Evolutionary conservation across 2,329 filamentous ascomycete genomes (phyloP).

Genomic region (Septoria petroselini): DNA sequence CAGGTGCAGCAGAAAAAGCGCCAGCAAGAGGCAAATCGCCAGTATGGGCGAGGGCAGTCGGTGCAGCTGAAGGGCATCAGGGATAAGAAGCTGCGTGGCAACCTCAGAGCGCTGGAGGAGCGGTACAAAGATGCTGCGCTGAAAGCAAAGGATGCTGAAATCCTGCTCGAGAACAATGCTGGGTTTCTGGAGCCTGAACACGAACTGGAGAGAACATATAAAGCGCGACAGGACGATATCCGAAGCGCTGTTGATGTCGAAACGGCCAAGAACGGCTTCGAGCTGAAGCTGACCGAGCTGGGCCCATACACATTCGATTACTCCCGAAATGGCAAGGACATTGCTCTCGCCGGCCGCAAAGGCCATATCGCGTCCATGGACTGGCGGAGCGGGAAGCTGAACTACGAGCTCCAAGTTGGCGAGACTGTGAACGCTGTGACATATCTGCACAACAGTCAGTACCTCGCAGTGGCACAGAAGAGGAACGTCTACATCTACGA

Average conservation of each 20-base stretch:
- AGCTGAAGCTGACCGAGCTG: slow-evolving; percentile 74
- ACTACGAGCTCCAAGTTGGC: slow-evolving; percentile 83
- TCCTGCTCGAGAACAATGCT: slow-evolving; percentile 78
- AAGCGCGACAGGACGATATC: slow-evolving; percentile 86
- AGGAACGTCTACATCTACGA: slow-evolving; percentile 98
- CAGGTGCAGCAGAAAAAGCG: slow-evolving; percentile 36
- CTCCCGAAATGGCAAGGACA: slow-evolving; percentile 79
- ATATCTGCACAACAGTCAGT: slow-evolving; percentile 93
- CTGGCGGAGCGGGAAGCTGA: slow-evolving; percentile 87
- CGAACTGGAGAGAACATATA: slow-evolving; percentile 88
- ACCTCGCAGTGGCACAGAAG: slow-evolving; percentile 93
- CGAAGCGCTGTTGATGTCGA: slow-evolving; percentile 69
- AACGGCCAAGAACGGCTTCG: slow-evolving; percentile 89
- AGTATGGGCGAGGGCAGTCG: slow-evolving; percentile 81
- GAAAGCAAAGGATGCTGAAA: slow-evolving; percentile 91
- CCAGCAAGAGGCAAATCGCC: slow-evolving; percentile 37
- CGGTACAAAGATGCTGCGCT: slow-evolving; percentile 79
- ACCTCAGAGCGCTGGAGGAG: slow-evolving; percentile 71
- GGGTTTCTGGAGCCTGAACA: slow-evolving; percentile 87
- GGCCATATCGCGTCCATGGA: slow-evolving; percentile 96
- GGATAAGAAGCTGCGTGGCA: slow-evolving; percentile 85
- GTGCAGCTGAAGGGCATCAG: slow-evolving; percentile 70
- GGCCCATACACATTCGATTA: slow-evolving; percentile 90
- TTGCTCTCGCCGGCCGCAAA: slow-evolving; percentile 83
- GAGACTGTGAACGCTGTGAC: slow-evolving; percentile 87